Conservation (phyloP, 371 early-diverging fungal species). For the Nosema muscidifuracis region DNA sequence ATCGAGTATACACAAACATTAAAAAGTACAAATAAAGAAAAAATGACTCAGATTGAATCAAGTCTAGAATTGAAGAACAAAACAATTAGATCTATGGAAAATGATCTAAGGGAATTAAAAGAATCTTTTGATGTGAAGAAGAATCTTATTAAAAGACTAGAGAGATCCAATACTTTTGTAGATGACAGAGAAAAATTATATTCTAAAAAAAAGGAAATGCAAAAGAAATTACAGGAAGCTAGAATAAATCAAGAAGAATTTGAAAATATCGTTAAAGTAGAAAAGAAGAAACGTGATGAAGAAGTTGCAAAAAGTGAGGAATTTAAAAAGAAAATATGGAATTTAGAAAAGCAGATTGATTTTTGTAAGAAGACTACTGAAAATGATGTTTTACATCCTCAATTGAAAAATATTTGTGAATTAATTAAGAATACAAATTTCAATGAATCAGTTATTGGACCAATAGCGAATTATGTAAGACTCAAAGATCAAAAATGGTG, state of each 20-base stretch:
- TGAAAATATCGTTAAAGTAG: constrained; percentile 7
- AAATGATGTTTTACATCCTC: constrained; percentile 6
- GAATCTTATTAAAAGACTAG: constrained; percentile 14
- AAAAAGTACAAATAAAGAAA: constrained; percentile 8
- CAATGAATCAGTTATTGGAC: constrained; percentile 56
- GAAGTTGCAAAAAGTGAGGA: constrained; percentile 14
- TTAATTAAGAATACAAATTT: constrained; percentile 44
- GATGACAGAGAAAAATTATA: background rate
- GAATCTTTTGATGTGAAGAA: constrained; percentile 13
- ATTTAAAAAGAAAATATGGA: constrained; percentile 23
- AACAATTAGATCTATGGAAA: constrained; percentile 28
- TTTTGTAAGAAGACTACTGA: constrained; percentile 25
- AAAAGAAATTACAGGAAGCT: background rate
- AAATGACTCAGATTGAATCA: constrained; percentile 7
- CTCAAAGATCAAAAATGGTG: constrained; percentile 61
- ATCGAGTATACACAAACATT: background rate
- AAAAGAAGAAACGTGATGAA: constrained; percentile 1
- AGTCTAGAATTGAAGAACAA: background rate
- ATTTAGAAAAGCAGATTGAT: constrained; percentile 48
- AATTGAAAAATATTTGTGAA: background rate
- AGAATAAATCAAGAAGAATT: constrained; percentile 2
- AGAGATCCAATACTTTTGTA: constrained; percentile 32
- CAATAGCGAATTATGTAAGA: constrained; percentile 50
- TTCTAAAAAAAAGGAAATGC: background rate
- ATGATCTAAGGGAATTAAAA: constrained; percentile 26